Evolutionary conservation across 1,284 basidiomycete species (phyloP), one percentile per base, ranked within the genome.

Genomic region (Fomes fomentarius): DNA sequence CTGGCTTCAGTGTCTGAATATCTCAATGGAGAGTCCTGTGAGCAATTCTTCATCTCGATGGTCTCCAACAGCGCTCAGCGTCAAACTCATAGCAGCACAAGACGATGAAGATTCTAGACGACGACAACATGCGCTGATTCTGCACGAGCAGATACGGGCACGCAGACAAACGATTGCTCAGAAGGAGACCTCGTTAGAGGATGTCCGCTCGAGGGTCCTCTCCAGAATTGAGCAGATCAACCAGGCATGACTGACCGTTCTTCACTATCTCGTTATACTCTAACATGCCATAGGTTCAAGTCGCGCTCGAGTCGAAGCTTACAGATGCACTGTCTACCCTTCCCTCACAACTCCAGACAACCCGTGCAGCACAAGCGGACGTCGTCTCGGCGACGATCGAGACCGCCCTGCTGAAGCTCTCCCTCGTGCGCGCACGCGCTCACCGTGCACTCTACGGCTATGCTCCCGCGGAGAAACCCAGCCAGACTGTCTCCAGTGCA

Each of bases 401-500:
- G 61, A 65, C 74, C 4, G 73, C 72, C 6, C 69, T 82, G 12
- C 71, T 80, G 58, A 80, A 78, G 60, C 70, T 82, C 15, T 77
- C 77, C 1, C 68, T 80, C 15, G 62, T 79, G 12, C 74, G 75
- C 25, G 73, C 74, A 5, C 72, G 72, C 25, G 68, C 74, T 4
- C 69, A 74, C 35, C 63, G 65, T 38, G 58, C 71, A 6, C 58
- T 81, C 8, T 82, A 81, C 58, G 69, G 68, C 41, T 67, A 74
- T 57, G 49, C 58, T 30, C 62, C 67, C 1, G 46, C 64, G 5
- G 54, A 48, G 9, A 45, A 60, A 38, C 56, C 67, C 1, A 46
- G 63, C 4, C 46, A 63, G 12, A 63, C 56, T 0, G 69, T 79
- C 54, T 56, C 64, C 2, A 57, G 68, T 3, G 76, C 76, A 3